A percentile compares a stretch with the other conserved stretches of the same genome.
Evolutionary conservation across 345 rosid genomes (phyloP).

Genomic region (Salix exigua): DNA sequence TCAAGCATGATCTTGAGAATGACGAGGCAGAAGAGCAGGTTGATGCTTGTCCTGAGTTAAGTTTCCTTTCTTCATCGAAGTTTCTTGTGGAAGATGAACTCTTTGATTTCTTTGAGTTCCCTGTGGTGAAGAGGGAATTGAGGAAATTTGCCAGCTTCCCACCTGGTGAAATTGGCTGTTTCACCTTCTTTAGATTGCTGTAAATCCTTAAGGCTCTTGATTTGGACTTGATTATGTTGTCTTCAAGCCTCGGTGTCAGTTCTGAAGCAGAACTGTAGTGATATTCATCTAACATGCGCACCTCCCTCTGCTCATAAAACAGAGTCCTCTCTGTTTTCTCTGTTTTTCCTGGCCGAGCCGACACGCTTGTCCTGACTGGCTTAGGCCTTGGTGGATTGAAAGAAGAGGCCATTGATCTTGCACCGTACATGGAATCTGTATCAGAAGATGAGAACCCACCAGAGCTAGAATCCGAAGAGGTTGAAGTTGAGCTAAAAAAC

Average conservation of each 20-base stretch:
- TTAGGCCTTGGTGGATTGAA: conserved; percentile 36
- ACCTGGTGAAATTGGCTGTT: conserved; percentile 84
- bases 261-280: conserved; percentile 30
- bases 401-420: conserved; percentile 38
- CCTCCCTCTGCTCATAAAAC: conserved; percentile 47
- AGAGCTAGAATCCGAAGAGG: conserved; percentile 72
- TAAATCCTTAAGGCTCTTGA: conserved; percentile 60
- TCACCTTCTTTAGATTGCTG: conserved; percentile 55
- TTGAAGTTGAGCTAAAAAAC: conserved; percentile 63
- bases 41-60: conserved; percentile 46
- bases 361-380: conserved; percentile 39
- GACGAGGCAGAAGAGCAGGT: conserved; percentile 81
- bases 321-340: conserved; percentile 27
- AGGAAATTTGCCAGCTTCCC: conserved; percentile 65
- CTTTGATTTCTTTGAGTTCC: conserved; percentile 47
- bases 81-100: conserved; percentile 23
- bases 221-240: conserved; percentile 40
- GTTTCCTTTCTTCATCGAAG: conserved; percentile 29
- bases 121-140: conserved; percentile 58
- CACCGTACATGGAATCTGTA: conserved; percentile 47
- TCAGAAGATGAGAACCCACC: conserved; percentile 83
- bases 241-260: conserved; percentile 34
- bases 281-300: conserved; percentile 26
- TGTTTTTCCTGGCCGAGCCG: conserved; percentile 32
- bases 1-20: conserved; percentile 74